Conservation (phyloP, 2,329 filamentous ascomycete genomes). For the Cadophora luteo-olivacea region DNA sequence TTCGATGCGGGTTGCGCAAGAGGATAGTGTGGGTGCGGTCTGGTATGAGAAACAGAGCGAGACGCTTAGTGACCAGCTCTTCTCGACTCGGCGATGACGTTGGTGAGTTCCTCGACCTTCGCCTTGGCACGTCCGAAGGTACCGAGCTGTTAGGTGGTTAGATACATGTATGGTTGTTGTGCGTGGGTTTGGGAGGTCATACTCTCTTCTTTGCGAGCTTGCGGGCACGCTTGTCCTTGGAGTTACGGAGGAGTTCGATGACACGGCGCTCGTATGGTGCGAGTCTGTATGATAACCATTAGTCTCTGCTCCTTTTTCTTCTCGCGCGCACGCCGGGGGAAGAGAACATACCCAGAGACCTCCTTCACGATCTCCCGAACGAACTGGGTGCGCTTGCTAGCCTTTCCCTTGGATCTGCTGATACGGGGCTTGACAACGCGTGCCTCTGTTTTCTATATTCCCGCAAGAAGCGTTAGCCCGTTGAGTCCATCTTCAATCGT, state of each 20-base stretch:
- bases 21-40: not conserved
- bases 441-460: constrained; percentile 78
- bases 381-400: constrained; percentile 96
- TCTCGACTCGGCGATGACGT: constrained; percentile 96
- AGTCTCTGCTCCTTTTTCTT: not conserved
- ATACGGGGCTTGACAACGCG: constrained; percentile 80
- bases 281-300: constrained; percentile 59
- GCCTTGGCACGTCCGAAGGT: constrained; percentile 98
- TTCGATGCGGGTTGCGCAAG: not conserved
- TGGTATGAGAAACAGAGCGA: constrained; percentile 31
- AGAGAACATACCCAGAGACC: constrained; percentile 81
- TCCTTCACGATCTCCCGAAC: constrained; percentile 98
- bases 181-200: no score
- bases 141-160: constrained; percentile 71
- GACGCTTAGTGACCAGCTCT: constrained; percentile 71
- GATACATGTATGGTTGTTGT: constrained; percentile 3
- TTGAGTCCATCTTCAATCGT: constrained; percentile 58
- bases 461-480: constrained; percentile 40
- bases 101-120: constrained; percentile 99
- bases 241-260: constrained; percentile 98
- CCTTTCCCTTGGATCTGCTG: constrained; percentile 89
- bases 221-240: constrained; percentile 98
- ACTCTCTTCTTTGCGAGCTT: constrained; percentile 99
- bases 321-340: not conserved
- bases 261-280: constrained; percentile 98